Percentiles rank a stretch among this genome's conserved stretches.
These are phyloP conservation scores for Sanghuangporus baumii DNA, from an alignment of 1,284 basidiomycete genomes.

Conservation along the genomic window DNA sequence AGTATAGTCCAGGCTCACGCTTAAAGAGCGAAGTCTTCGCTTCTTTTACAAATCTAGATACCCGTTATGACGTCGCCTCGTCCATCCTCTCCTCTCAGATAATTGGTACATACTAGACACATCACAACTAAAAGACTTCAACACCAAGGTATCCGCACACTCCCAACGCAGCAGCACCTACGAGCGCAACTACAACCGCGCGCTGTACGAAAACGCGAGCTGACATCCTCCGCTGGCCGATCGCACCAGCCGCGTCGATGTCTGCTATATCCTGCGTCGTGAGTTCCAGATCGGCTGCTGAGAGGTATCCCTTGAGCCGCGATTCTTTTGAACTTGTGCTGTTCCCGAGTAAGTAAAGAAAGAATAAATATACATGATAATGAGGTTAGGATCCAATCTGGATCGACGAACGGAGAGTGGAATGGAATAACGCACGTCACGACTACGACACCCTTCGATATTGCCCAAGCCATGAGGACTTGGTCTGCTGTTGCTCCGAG, in stretches of 20 bases:
- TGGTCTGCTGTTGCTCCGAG: conserved; percentile 58
- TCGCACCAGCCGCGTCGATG: conserved; percentile 51
- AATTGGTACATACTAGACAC: not conserved
- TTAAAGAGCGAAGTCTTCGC: not conserved
- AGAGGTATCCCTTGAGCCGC: conserved; percentile 63
- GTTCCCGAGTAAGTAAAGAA: not conserved
- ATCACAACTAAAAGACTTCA: conserved; percentile 7
- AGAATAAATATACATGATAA: not conserved
- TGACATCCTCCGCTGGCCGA: conserved; percentile 21
- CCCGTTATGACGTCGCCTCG: not conserved
- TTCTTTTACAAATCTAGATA: not conserved
- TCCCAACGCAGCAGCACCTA: conserved; percentile 11
- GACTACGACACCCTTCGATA: conserved; percentile 57
- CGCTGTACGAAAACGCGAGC: conserved; percentile 11
- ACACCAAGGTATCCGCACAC: conserved; percentile 11
- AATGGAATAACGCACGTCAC: conserved; percentile 45
- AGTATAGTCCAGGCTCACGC: no score
- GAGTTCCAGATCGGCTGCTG: conserved; percentile 44
- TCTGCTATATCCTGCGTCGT: conserved; percentile 44
- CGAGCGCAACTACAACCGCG: conserved; percentile 7
- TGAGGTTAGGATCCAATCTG: not conserved
- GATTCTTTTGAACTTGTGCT: conserved; percentile 64
- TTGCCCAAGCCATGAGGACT: conserved; percentile 63
- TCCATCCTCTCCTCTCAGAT: not conserved
- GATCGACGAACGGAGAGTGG: not conserved